Base-by-base conservation (phyloP, 1,284 basidiomycete species). In the Rhizopogon parksii region DNA sequence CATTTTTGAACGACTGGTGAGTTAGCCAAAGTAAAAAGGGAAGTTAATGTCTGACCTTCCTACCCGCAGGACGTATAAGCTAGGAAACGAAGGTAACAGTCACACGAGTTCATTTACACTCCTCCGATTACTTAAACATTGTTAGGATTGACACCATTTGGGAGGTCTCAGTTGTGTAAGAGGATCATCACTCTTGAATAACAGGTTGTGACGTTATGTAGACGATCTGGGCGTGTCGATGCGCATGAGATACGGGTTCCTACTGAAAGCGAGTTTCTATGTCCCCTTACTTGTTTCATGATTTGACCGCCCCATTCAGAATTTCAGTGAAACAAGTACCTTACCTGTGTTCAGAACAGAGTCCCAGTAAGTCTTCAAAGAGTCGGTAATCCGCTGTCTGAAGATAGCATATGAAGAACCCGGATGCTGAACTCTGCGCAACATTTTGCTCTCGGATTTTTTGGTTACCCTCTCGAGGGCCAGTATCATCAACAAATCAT, bases 321-420 rank as follows among this genome's bases (percentile, higher is more conserved):
- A 89, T 64, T 91, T 91, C 60, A 87, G 84, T 4, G 76, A 80
- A 53, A 65, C 75, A 30, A 80, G 82, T 58, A 76, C 78, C 2
- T 73, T 89, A 40, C 87, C 89, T 9, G 85, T 91, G 11, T 90
- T 93, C 71, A 80, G 91, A 40, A 91, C 89, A 0, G 88, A 88
- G 65, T 88, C 86, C 2, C 85, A 90, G 78, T 87, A 68, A 51
- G 83, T 61, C 21, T 15, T 24, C 3, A 4, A 14, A 35, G 46
- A 12, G 39, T 34, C 30, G 9, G 8, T 50, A 19, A 42, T 53
- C 36, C 43, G 27, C 17, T 47, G 2, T 34, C 8, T 21, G 17
- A 45, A 45, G 12, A 46, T 47, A n/a, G 21, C 21, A 12, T 6
- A 32, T 24, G 15, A 56, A 85, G 82, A 63, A 79, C 88, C 63